Evolutionary conservation across 2,329 filamentous ascomycete species (phyloP).

Genomic region (Phyllosticta citribraziliensis): DNA sequence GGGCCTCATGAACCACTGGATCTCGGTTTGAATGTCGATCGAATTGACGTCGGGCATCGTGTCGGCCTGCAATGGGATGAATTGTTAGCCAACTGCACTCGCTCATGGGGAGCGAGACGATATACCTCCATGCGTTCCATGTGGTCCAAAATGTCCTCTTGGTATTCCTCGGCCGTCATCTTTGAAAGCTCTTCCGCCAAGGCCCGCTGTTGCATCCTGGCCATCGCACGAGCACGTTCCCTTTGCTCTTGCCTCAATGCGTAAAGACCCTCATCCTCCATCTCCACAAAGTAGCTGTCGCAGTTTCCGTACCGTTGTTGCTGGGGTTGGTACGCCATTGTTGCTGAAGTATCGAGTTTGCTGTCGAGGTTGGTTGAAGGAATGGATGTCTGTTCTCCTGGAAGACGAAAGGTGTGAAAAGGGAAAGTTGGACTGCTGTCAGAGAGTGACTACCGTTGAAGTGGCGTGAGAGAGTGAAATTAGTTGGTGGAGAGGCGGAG

Average conservation of each 20-base stretch:
- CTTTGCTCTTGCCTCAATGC: slow-evolving; percentile 54
- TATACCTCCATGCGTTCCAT: slow-evolving; percentile 88
- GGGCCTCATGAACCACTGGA: slow-evolving; percentile 98
- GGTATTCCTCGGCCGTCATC: slow-evolving; percentile 77
- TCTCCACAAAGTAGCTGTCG: slow-evolving; percentile 60
- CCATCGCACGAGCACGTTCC: slow-evolving; percentile 68
- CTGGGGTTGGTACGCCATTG: slow-evolving; percentile 46
- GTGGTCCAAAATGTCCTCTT: slow-evolving; percentile 88
- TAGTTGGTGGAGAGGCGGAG: slow-evolving; percentile 41
- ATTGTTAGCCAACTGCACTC: slow-evolving; percentile 20
- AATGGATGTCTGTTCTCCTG: slow-evolving; percentile 40
- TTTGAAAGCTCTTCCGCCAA: slow-evolving; percentile 84
- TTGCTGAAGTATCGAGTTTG: slow-evolving; percentile 18
- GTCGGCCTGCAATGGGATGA: slow-evolving; percentile 47
- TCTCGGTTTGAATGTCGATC: slow-evolving; percentile 98
- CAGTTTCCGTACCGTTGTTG: slow-evolving; percentile 52
- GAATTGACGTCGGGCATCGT: slow-evolving; percentile 93
- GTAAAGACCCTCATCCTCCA: slow-evolving; percentile 44
- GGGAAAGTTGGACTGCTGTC: slow-evolving; percentile 25
- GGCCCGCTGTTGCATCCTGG: slow-evolving; percentile 74
- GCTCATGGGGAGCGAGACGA: slow-evolving; percentile 12
- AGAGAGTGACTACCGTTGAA: slow-evolving; percentile 42
- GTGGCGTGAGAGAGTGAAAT: slow-evolving; percentile 45
- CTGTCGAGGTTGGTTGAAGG: slow-evolving; percentile 27
- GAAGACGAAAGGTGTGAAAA: slow-evolving; percentile 12